Percentiles rank a stretch among this genome's conserved stretches.
phyloP scores from a whole-genome alignment of 1,284 basidiomycete species.

The Peniophora sp. region DNA sequence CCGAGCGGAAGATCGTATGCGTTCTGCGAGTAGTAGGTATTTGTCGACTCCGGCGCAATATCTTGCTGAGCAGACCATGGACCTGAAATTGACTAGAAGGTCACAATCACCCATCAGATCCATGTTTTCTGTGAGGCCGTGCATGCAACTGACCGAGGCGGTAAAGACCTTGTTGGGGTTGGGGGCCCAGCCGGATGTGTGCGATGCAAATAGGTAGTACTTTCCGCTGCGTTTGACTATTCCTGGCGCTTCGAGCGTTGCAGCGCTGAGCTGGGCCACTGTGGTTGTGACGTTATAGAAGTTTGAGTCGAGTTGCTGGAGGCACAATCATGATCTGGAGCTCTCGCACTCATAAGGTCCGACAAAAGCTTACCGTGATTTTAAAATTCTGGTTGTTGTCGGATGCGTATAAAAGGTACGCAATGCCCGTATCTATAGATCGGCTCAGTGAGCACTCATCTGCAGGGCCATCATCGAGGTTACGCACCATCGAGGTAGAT shows the following conservation, averaged over 20 bases:
- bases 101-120: background rate
- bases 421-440: slow-evolving; percentile 14
- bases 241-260: slow-evolving; percentile 55
- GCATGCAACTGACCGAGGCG: slow-evolving; percentile 31
- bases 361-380: slow-evolving; percentile 27
- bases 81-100: slow-evolving; percentile 40
- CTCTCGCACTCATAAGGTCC: too few species aligned
- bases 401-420: slow-evolving; percentile 56
- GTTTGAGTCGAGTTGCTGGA: slow-evolving; percentile 34
- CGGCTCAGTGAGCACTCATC: background rate
- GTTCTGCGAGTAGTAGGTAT: slow-evolving; percentile 60
- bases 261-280: slow-evolving; percentile 38
- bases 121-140: too few species aligned
- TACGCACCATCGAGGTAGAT: slow-evolving; percentile 54
- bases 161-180: slow-evolving; percentile 58
- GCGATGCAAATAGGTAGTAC: slow-evolving; percentile 55
- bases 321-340: too few species aligned
- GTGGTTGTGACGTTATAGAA: slow-evolving; percentile 50
- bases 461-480: too few species aligned
- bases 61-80: slow-evolving; percentile 51
- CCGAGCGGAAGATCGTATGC: slow-evolving; percentile 46
- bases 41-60: slow-evolving; percentile 40
- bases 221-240: slow-evolving; percentile 51
- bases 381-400: slow-evolving; percentile 68
- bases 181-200: slow-evolving; percentile 52